Conservation (phyloP, 2,329 filamentous ascomycete species). For the Ceratocystis harringtonii region DNA sequence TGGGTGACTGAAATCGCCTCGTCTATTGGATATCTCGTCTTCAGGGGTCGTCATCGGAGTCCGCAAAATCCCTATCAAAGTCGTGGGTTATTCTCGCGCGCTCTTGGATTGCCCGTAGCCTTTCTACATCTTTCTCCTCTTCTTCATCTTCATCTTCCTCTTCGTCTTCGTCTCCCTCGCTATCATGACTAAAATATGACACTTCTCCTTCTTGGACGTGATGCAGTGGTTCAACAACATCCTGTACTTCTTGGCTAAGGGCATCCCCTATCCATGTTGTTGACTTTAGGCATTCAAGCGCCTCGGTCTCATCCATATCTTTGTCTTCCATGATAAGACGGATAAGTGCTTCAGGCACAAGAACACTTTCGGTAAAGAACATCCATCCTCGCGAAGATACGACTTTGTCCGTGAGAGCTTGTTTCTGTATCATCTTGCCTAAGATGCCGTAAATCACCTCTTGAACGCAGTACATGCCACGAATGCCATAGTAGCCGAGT, state of each 20-base stretch:
- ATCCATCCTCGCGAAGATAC: constrained; percentile 52
- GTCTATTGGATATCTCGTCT: not conserved
- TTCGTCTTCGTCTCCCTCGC: not conserved
- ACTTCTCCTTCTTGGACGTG: constrained; percentile 22
- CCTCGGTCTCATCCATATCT: constrained; percentile 29
- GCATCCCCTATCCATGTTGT: constrained; percentile 54
- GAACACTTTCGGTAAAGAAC: constrained; percentile 55
- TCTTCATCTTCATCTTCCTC: not conserved
- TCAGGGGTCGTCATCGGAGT: constrained; percentile 3
- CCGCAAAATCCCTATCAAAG: constrained; percentile 1
- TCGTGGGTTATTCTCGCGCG: constrained; percentile 3
- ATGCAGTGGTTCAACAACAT: constrained; percentile 16
- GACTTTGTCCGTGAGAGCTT: constrained; percentile 47
- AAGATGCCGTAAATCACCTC: constrained; percentile 50
- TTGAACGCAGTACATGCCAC: constrained; percentile 57
- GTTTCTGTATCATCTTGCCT: constrained; percentile 42
- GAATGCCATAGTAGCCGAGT: constrained; percentile 72
- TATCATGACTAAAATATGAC: not conserved
- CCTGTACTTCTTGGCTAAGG: constrained; percentile 46
- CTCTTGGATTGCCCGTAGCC: not conserved
- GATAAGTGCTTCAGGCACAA: constrained; percentile 57
- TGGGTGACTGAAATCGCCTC: not conserved
- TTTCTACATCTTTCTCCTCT: not conserved
- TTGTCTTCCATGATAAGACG: constrained; percentile 44
- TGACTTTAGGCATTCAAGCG: constrained; percentile 44